Conservation (phyloP, 495 filamentous ascomycete species). For the Podospora bellae-mahoneyi region DNA sequence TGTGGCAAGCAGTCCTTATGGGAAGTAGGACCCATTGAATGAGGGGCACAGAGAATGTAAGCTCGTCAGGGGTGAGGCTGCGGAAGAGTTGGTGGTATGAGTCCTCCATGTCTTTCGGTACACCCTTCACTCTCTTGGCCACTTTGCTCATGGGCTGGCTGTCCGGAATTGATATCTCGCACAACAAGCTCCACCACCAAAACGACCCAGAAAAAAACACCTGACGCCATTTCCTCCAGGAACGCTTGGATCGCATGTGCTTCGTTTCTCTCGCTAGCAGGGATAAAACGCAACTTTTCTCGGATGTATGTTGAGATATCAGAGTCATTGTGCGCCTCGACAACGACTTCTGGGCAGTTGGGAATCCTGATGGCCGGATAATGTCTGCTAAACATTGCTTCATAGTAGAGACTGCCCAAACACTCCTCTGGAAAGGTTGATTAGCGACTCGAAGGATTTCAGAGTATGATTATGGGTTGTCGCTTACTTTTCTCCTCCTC, state of each 20-base stretch:
- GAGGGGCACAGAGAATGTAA: neutral
- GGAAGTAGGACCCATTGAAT: neutral
- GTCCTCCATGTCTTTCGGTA: neutral
- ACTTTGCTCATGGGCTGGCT: neutral
- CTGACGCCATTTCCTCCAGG: neutral
- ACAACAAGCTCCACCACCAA: neutral
- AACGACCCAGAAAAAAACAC: neutral
- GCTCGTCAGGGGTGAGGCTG: neutral
- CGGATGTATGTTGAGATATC: neutral
- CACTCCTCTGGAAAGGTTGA: too few relatives aligned
- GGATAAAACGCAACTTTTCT: neutral
- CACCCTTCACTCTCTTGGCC: neutral
- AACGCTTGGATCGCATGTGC: neutral
- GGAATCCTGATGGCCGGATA: too few relatives aligned
- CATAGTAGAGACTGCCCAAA: too few relatives aligned
- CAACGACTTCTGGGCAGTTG: neutral
- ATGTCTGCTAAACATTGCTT: neutral
- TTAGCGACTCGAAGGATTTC: too few relatives aligned
- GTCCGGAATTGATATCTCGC: neutral
- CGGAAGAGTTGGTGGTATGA: neutral
- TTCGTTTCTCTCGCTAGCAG: neutral
- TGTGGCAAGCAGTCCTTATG: neutral
- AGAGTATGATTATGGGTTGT: too few relatives aligned
- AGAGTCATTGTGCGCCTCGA: neutral
- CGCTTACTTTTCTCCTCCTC: too few relatives aligned